Conservation (phyloP, 2,329 filamentous ascomycete species). For the Colletotrichum sansevieriae region DNA sequence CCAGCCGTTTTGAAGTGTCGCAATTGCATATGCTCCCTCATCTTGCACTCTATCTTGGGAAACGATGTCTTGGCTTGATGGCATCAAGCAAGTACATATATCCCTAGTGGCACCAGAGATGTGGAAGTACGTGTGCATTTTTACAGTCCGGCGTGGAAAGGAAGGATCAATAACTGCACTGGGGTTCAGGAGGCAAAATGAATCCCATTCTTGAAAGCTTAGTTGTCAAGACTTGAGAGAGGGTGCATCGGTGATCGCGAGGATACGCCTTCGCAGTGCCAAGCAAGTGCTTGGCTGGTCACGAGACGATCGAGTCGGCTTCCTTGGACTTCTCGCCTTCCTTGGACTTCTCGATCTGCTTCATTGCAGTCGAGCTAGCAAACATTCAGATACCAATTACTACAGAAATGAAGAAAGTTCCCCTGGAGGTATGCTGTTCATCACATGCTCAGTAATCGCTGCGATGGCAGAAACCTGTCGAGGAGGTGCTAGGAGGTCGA, state of each 20-base stretch:
- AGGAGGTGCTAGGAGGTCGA: too few species aligned
- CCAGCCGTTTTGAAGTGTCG: conserved; percentile 10
- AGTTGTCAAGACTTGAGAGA: conserved; percentile 21
- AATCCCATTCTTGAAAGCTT: conserved; percentile 16
- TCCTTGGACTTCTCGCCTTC: not conserved
- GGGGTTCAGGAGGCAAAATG: conserved; percentile 39
- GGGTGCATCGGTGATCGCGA: not conserved
- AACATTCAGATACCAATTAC: conserved; percentile 4
- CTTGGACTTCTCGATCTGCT: not conserved
- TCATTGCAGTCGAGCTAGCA: not conserved
- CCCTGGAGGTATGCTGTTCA: not conserved
- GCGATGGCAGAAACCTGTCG: not conserved
- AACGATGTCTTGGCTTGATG: conserved; percentile 3
- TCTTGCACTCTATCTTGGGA: not conserved
- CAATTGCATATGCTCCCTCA: not conserved
- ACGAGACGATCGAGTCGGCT: not conserved
- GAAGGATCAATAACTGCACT: conserved; percentile 38
- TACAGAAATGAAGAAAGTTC: not conserved
- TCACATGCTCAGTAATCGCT: not conserved
- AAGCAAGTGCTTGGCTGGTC: not conserved
- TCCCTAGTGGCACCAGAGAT: conserved; percentile 21
- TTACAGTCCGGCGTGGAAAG: conserved; percentile 32
- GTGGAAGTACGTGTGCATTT: conserved; percentile 30
- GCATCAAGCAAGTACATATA: conserved; percentile 29
- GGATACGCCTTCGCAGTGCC: not conserved